Base-by-base conservation (phyloP, 495 filamentous ascomycete genomes). In the Cenococcum geophilum region DNA sequence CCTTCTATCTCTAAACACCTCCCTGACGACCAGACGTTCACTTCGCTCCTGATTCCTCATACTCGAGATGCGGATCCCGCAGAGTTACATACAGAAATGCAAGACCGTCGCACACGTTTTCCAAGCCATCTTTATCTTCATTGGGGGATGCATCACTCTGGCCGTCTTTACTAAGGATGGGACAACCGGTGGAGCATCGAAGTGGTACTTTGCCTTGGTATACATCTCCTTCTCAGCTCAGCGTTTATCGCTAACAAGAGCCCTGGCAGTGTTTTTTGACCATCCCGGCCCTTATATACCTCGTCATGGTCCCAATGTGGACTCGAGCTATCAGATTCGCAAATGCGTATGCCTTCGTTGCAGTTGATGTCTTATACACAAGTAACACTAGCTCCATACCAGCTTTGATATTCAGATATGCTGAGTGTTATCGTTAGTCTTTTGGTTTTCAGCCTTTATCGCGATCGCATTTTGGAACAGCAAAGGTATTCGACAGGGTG, bases 361-460 rank as follows among this genome's bases (percentile, higher is more conserved):
- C 78, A 5, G 75, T 95, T 49, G 92, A 97, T 70, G 74, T 77
- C 3, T 54, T 92, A 32, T 92, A 86, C 71, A 74, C 82, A 45
- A 3, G 73, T 68, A 63, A 51, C 57, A 34, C 14, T 18, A 18
- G 27, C 35, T 23, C 54, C 6, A 6, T 16, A 21, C 0, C 25
- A 1, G 21, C 37, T 10, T 25, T 25, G 20, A 56, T 23, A 37
- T 18, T 20, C 37, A 32, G 36, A 40, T 5, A 52, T 32, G 25
- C 49, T 27, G 25, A 16, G 5, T 52, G 23, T 0, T 23, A 32
- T 10, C 23, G 21, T 55, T 68, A 59, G 70, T 96, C 47, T 75
- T 96, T 66, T 97, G 91, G 91, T 83, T 96, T 60, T 83, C 85
- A 8, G 91, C 86, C 0, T 93, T 91, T 75, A 80, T 89, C 5